Base-by-base conservation (phyloP, 2,329 filamentous ascomycete species). In the Corniculantispora saksenae region DNA sequence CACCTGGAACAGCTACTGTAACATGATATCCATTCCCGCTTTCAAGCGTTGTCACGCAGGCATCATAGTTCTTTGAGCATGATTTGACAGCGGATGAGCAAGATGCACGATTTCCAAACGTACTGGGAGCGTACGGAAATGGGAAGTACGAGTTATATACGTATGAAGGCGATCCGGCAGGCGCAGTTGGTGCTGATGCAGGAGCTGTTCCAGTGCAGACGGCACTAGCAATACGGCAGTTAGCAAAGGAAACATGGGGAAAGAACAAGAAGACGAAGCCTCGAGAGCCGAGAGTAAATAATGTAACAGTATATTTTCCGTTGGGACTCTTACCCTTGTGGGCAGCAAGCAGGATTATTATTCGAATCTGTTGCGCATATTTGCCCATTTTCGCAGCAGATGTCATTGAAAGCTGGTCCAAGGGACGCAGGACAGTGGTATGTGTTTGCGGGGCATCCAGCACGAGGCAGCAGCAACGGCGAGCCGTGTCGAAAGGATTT, bases 121-220 rank as follows among this genome's bases (percentile, higher is more conserved):
- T 80, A 1, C 83, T 86, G 55, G 79, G 76, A 60, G 87, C 80
- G 70, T 85, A 84, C 1, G 86, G 86, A 72, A 88, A 89, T 13
- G 83, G 81, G 72, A 88, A 89, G 74, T 84, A 88, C 29, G 77
- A 69, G 72, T 89, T 89, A 50, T 80, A 75, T 21, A 89, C 84
- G 71, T 81, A 86, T 40, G 84, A 85, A 23, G 78, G 77, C 1
- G 76, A 71, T 23, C 75, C 74, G 3, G 79, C 78, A 15, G 78
- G 76, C 69, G 35, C 71, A 15, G 75, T 75, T 12, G 78, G 72
- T 2, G 79, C 77, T n/a, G 76, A 75, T 19, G 74, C 72, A 2
- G 82, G 81, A n/a, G 83, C 84, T 35, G 80, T 80, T 57, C 84
- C 84, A n/a, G 84, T 87, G 70, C 84, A 87, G 23, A 86, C 79